phyloP scores from a whole-genome alignment of 768 basidiomycete genomes.

The Solioccasus polychromus region DNA sequence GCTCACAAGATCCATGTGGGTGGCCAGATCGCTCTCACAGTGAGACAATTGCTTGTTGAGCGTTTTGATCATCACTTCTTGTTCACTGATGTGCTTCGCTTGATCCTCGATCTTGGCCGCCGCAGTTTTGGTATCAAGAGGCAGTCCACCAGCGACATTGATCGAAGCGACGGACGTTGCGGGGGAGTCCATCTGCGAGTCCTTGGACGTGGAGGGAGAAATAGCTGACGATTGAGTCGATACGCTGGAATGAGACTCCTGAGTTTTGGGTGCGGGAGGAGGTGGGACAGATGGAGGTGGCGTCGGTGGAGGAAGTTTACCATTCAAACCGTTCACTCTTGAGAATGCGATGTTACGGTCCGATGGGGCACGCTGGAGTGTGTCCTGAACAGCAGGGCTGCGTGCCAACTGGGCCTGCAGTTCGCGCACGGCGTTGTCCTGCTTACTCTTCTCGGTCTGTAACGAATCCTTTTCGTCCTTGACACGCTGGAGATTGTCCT shows the following conservation, averaged over 20 bases:
- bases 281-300: constrained; percentile 82
- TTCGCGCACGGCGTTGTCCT: constrained; percentile 71
- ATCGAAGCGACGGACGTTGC: constrained; percentile 54
- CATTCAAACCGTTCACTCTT: constrained; percentile 58
- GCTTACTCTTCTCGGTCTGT: constrained; percentile 66
- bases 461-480: constrained; percentile 82
- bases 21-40: constrained; percentile 87
- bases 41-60: constrained; percentile 93
- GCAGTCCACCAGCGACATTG: constrained; percentile 34
- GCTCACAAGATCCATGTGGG: constrained; percentile 85
- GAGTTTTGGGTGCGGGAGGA: constrained; percentile 65
- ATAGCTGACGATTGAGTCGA: constrained; percentile 59
- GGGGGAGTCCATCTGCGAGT: constrained; percentile 69
- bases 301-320: constrained; percentile 82
- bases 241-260: constrained; percentile 52
- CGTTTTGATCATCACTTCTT: constrained; percentile 89
- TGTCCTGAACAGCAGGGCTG: constrained; percentile 39
- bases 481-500: constrained; percentile 71
- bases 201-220: constrained; percentile 61
- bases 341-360: constrained; percentile 55
- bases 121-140: constrained; percentile 53
- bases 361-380: constrained; percentile 49
- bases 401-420: constrained; percentile 71
- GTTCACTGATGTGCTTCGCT: constrained; percentile 73
- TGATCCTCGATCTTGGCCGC: constrained; percentile 66